phyloP scores from a whole-genome alignment of 1,284 basidiomycete genomes.

The Wallemia mellicola region DNA sequence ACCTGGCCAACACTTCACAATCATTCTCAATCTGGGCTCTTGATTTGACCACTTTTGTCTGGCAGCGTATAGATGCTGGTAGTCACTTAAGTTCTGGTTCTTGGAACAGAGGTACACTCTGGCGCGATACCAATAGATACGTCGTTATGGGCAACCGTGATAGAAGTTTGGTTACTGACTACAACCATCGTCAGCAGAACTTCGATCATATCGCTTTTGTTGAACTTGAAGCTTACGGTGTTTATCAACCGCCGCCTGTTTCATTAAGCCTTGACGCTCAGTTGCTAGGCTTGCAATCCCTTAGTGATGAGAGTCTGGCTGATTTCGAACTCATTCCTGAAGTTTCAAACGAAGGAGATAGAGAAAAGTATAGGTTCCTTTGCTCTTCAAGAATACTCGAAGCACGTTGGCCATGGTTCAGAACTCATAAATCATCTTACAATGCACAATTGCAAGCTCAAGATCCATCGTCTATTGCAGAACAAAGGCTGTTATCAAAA shows the following conservation, averaged over 20 bases:
- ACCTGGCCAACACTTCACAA: constrained; percentile 9
- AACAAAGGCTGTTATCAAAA: constrained; percentile 47
- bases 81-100: constrained; percentile 30
- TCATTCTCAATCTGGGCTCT: constrained; percentile 65
- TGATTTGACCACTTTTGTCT: constrained; percentile 43
- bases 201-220: constrained; percentile 55
- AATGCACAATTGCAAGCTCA: constrained; percentile 1
- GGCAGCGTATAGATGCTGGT: constrained; percentile 20
- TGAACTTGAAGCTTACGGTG: constrained; percentile 71
- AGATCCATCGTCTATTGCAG: constrained; percentile 11
- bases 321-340: constrained; percentile 45
- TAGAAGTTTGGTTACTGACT: constrained; percentile 65
- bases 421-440: constrained; percentile 15
- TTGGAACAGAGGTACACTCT: constrained; percentile 63
- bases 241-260: constrained; percentile 57
- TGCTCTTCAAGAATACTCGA: constrained; percentile 55
- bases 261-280: constrained; percentile 37
- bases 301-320: constrained; percentile 40
- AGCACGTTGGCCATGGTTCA: constrained; percentile 82
- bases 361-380: constrained; percentile 20
- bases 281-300: constrained; percentile 35
- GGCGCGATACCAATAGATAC: constrained; percentile 45
- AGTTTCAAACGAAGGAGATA: neutral
- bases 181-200: constrained; percentile 9
- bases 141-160: constrained; percentile 64